Percentiles rank a stretch among this genome's conserved stretches.
Evolutionary conservation across 164 flowering plant genomes (phyloP).

Genomic region (Sedum album): DNA sequence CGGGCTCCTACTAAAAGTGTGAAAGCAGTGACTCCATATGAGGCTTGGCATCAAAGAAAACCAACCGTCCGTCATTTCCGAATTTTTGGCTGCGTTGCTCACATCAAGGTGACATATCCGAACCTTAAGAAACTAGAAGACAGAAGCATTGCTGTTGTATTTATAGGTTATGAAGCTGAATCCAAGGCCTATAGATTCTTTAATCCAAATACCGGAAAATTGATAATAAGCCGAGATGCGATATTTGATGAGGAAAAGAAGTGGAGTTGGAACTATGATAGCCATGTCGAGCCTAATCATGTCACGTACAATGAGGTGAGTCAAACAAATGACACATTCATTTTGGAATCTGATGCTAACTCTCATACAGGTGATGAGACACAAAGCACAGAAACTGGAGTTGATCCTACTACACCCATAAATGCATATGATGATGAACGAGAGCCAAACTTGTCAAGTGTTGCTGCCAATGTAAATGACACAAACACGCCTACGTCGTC

Average conservation of each 20-base stretch:
- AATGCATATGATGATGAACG: no score
- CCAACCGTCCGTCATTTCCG: conserved; percentile 2
- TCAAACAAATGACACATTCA: neutral
- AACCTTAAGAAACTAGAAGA: neutral
- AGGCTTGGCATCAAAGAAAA: neutral
- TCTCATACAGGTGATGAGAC: neutral
- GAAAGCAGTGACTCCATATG: neutral
- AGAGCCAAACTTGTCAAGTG: no score
- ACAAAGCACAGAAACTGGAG: neutral
- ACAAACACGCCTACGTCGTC: no score
- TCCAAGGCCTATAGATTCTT: neutral
- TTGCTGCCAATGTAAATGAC: no score
- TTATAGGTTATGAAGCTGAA: neutral
- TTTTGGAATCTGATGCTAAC: neutral
- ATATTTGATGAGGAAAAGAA: neutral
- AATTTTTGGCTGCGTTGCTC: conserved; percentile 3
- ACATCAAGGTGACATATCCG: neutral
- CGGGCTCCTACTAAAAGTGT: neutral
- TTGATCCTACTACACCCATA: no score
- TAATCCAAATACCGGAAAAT: neutral
- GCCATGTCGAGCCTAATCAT: neutral
- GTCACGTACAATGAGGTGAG: neutral
- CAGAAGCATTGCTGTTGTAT: neutral
- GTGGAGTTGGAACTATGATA: neutral
- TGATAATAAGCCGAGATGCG: neutral